A percentile compares a stretch with the other conserved stretches of the same genome.
These are phyloP conservation scores for Neophaeococcomyces mojaviensis DNA, from an alignment of 2,329 filamentous ascomycete species.

Conservation along the genomic window DNA sequence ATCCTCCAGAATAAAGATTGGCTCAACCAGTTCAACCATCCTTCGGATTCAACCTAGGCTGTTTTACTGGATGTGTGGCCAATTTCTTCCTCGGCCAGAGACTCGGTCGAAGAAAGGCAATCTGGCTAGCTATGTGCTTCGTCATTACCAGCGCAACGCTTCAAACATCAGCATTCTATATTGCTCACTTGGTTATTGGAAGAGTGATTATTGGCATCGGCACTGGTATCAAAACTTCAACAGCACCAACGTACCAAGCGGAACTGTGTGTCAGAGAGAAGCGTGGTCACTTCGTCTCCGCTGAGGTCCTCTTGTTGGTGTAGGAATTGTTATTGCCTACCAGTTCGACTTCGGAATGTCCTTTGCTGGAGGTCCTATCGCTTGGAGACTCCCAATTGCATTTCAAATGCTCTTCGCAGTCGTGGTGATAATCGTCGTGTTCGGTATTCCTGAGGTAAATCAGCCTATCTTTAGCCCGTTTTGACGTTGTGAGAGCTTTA, in stretches of 20 bases:
- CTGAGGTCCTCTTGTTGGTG: constrained; percentile 47
- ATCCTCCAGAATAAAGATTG: not conserved
- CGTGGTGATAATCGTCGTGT: constrained; percentile 39
- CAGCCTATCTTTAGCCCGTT: constrained; percentile 48
- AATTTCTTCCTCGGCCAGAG: constrained; percentile 46
- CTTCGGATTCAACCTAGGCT: constrained; percentile 55
- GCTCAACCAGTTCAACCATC: constrained; percentile 58
- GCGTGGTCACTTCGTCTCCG: constrained; percentile 46
- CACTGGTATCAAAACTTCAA: constrained; percentile 29
- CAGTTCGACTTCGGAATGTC: constrained; percentile 43
- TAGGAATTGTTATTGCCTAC: constrained; percentile 40
- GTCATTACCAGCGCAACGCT: constrained; percentile 40
- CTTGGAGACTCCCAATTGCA: constrained; percentile 50
- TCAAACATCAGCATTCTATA: constrained; percentile 31
- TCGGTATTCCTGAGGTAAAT: constrained; percentile 39
- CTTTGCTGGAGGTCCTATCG: constrained; percentile 41
- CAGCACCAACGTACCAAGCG: constrained; percentile 35
- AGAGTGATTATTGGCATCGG: constrained; percentile 37
- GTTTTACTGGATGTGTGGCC: constrained; percentile 43
- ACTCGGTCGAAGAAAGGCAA: constrained; percentile 38
- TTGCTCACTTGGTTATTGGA: constrained; percentile 39
- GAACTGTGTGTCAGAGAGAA: constrained; percentile 44
- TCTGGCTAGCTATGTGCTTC: constrained; percentile 32
- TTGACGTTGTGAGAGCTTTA: constrained; percentile 43
- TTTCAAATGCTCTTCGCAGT: constrained; percentile 52